Conservation (phyloP, 306 rosid genomes). For the Chamaecrista fasciculata region DNA sequence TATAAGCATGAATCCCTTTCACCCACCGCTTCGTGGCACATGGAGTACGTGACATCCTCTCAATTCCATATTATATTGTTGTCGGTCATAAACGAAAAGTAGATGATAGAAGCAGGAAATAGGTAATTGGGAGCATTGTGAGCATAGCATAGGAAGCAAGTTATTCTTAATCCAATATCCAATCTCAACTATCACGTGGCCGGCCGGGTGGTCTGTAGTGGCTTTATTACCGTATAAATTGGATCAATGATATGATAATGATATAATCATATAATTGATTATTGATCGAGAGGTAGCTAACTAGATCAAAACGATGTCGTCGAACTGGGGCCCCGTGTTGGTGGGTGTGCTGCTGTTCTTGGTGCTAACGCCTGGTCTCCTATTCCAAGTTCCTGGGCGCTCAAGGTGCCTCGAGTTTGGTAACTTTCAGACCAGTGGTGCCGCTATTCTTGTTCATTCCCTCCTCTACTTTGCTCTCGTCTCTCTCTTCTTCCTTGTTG, state of each 20-base stretch:
- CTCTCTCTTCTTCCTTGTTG: constrained; percentile 59
- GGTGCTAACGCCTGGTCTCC: constrained; percentile 70
- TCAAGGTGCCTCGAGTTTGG: constrained; percentile 78
- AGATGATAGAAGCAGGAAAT: not conserved
- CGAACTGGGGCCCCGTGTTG: constrained; percentile 90
- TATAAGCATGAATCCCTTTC: no score
- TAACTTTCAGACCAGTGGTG: constrained; percentile 76
- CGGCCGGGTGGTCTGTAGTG: not conserved
- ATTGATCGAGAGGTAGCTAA: no score
- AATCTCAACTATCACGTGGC: not conserved
- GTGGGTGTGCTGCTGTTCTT: constrained; percentile 68
- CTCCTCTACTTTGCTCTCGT: constrained; percentile 72
- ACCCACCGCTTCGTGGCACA: no score
- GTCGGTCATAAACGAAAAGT: no score
- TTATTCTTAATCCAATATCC: not conserved
- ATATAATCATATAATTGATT: no score
- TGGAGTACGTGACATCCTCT: no score
- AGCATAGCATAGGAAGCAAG: not conserved
- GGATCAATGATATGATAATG: no score
- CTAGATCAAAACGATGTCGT: constrained; percentile 32
- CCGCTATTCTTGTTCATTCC: constrained; percentile 70
- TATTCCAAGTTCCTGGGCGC: constrained; percentile 70
- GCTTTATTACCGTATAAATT: not conserved
- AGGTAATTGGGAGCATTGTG: not conserved
- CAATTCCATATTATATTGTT: no score